Evolutionary conservation across 2,329 filamentous ascomycete genomes (phyloP), one percentile per base, ranked within the genome.

Genomic region (Penicillium vulpinum): DNA sequence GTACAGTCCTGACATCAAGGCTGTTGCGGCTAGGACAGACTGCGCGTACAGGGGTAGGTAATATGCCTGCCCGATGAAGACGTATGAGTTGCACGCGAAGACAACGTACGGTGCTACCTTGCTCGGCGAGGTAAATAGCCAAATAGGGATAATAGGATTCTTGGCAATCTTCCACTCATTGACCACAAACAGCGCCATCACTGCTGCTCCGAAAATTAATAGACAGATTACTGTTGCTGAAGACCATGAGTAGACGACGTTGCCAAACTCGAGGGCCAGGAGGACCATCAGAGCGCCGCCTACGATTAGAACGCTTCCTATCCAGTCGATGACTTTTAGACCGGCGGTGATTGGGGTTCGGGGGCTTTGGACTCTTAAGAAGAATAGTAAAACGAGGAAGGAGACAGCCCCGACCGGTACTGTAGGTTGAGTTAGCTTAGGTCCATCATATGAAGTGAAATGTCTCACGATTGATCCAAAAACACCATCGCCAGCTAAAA

Each of bases 251-350:
- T 83, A 84, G 10, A 80, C 79, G 36, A 90, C 83, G 48, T 90
- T 90, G 50, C 91, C 91, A 60, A 91, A 89, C 67, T 93, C 88
- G 13, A 95, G 83, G 1, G 90, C 91, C 22, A 95, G 83, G 5
- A 95, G 83, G 56, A 94, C 78, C 88, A 94, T 92, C 24, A 93
- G 78, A 0, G 89, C 91, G 18, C 87, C 89, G 38, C 87, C 88
- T n/a, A 91, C 81, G 69, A 93, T 83, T 29, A 79, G 76, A 15
- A 85, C 59, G 0, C 78, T 79, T 13, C 84, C 84, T 15, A 83
- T 63, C 84, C 84, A 86, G 69, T 86, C 83, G 56, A 86, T 83
- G 3, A 83, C 80, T 59, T 81, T 81, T 26, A 86, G 69, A 8
- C 83, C 83, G 31, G 79, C 76, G 43, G 77, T 59, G 5, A 86